A percentile compares a stretch with the other conserved stretches of the same genome.
Evolutionary conservation across 2,329 filamentous ascomycete genomes (phyloP).

Genomic region (Fusarium circinatum): DNA sequence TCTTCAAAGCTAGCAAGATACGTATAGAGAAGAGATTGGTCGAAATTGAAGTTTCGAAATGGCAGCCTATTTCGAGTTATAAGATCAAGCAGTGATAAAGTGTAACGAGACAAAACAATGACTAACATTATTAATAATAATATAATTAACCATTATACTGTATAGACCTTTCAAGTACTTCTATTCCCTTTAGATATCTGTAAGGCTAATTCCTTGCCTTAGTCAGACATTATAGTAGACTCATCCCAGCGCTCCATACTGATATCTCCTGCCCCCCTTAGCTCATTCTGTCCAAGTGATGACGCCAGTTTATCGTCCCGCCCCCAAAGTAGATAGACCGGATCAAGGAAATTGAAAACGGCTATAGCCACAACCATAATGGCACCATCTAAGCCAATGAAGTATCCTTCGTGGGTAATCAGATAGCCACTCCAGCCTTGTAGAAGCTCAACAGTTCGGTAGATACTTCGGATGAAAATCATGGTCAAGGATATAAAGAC

Average conservation of each 20-base stretch:
- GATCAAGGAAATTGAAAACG: not conserved
- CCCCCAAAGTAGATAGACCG: not conserved
- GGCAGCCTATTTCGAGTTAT: no score
- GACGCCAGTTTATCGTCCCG: not conserved
- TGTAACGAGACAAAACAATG: no score
- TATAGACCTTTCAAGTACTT: no score
- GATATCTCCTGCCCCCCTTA: not conserved
- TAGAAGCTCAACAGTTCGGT: not conserved
- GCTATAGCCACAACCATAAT: not conserved
- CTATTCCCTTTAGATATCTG: no score
- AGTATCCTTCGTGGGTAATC: not conserved
- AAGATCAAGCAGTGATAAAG: no score
- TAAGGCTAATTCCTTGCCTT: fast-evolving
- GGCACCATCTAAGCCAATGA: not conserved
- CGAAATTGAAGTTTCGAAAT: no score
- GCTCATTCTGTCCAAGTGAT: not conserved
- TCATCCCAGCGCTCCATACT: not conserved
- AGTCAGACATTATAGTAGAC: not conserved
- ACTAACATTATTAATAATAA: no score
- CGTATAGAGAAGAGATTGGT: no score
- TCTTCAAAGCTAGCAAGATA: no score
- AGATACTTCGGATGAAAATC: not conserved
- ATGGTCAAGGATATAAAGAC: not conserved
- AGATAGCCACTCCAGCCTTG: not conserved
- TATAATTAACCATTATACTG: no score